These are phyloP conservation scores for Verticillium nubilum DNA, from an alignment of 2,329 filamentous ascomycete genomes.

Conservation along the genomic window DNA sequence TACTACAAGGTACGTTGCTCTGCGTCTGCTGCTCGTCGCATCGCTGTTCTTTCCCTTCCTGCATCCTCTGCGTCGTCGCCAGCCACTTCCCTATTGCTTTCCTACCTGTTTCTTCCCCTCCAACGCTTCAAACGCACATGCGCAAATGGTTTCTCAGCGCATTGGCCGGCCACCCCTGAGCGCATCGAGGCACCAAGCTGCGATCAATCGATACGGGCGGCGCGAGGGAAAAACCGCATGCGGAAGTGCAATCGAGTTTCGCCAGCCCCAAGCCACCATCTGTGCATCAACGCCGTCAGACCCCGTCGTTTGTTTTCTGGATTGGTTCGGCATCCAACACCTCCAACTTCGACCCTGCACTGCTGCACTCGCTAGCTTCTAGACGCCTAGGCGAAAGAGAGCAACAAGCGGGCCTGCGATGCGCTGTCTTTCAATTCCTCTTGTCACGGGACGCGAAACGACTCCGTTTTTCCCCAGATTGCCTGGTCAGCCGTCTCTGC, in stretches of 20 bases:
- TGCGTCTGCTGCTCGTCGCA: slow-evolving; percentile 2
- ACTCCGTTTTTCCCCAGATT: background rate
- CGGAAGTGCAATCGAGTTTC: background rate
- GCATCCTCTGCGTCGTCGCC: background rate
- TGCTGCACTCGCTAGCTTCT: background rate
- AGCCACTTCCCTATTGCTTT: background rate
- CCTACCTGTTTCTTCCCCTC: background rate
- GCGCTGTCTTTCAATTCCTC: background rate
- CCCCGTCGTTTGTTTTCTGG: background rate
- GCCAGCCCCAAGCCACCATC: background rate
- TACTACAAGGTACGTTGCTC: slow-evolving; percentile 79
- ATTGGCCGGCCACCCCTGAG: background rate
- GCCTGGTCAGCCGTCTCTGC: background rate
- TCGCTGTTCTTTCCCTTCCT: background rate
- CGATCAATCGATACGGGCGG: background rate
- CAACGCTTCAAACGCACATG: background rate
- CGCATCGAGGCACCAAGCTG: background rate
- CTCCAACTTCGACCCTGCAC: background rate
- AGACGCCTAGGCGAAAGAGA: background rate
- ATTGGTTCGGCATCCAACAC: background rate
- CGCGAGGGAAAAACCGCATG: background rate
- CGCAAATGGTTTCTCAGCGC: too few relatives aligned
- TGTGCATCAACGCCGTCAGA: background rate
- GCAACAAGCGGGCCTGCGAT: background rate
- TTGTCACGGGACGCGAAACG: background rate